Base-by-base conservation (phyloP, 148 eudicot species). In the Silene conica region DNA sequence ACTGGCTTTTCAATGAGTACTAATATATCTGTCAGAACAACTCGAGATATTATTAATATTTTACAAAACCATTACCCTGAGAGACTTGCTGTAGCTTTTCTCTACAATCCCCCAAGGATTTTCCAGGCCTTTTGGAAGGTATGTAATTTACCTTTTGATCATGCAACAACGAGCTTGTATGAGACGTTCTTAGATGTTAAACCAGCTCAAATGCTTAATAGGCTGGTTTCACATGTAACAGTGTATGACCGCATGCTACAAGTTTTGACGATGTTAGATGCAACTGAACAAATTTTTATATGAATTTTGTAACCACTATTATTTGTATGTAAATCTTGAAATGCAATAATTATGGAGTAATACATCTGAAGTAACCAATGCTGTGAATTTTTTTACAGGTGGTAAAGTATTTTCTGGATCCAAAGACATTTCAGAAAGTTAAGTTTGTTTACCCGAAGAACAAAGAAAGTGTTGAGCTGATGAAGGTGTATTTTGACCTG, bases 41-140 rank as follows among this genome's bases (percentile, higher is more conserved):
- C 93, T 59, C 81, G 96, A 82, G 96, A 95, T 55, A 88, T 87
- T 45, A 84, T 86, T 34, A 73, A 85, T 78, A 82, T 87, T 68
- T 77, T 95, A 54, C 98, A 95, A 81, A 95, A 87, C 62, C 97
- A 95, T 79, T 95, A 95, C 74, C 98, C 98, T 6, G 97, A 95
- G 86, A 90, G 99, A 79, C 94, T 95, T 59, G 97, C 78, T 31
- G 67, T 87, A 34, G 76, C 92, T 18, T 86, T 85, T 70, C 90
- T 92, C 52, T 95, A 95, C 80, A 89, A 80, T 74, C 96, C 97
- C 63, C 97, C 99, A 0, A 86, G 88, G 79, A 79, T 95, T 60
- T 92, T 90, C 65, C 85, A 92, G 75, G 89, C 98, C 52, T 92
- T 95, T 64, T 90, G 84, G 84, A 95, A 84, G 97, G 98, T 94